phyloP scores from a whole-genome alignment of 2,329 filamentous ascomycete genomes.

The Fusarium keratoplasticum region DNA sequence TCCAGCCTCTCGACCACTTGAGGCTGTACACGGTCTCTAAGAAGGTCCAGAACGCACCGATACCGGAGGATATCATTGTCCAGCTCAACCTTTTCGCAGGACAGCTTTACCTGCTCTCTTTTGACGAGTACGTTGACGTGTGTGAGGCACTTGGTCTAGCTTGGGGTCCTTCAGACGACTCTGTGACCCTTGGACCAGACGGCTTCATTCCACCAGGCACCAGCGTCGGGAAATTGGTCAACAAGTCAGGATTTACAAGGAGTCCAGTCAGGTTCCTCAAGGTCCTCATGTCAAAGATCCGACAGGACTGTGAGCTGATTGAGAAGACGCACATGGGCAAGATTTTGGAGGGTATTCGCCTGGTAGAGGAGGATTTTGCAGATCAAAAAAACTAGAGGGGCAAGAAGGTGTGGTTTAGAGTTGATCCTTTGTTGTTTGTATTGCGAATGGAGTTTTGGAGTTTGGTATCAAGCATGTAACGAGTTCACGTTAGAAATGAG shows the following conservation, averaged over 20 bases:
- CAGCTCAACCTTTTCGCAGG: conserved; percentile 76
- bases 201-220: conserved; percentile 49
- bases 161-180: conserved; percentile 43
- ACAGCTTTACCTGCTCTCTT: conserved; percentile 70
- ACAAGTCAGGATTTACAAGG: conserved; percentile 40
- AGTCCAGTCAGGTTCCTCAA: conserved; percentile 55
- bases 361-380: conserved; percentile 38
- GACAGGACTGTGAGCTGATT: conserved; percentile 52
- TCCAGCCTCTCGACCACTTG: conserved; percentile 26
- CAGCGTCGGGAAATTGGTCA: conserved; percentile 3
- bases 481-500: background rate
- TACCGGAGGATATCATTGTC: conserved; percentile 49
- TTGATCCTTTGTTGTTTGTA: background rate
- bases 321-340: conserved; percentile 56
- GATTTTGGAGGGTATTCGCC: conserved; percentile 48
- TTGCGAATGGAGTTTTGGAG: background rate
- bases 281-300: conserved; percentile 50
- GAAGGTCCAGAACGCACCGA: fast-evolving
- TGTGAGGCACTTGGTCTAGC: conserved; percentile 66
- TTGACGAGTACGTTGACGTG: conserved; percentile 63
- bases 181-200: conserved; percentile 26
- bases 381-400: background rate
- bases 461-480: background rate
- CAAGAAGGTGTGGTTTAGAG: background rate
- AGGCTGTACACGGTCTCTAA: conserved; percentile 32